Percentiles rank a stretch among this genome's conserved stretches.
phyloP scores from a whole-genome alignment of 768 basidiomycete species.

The Boletales sp. region DNA sequence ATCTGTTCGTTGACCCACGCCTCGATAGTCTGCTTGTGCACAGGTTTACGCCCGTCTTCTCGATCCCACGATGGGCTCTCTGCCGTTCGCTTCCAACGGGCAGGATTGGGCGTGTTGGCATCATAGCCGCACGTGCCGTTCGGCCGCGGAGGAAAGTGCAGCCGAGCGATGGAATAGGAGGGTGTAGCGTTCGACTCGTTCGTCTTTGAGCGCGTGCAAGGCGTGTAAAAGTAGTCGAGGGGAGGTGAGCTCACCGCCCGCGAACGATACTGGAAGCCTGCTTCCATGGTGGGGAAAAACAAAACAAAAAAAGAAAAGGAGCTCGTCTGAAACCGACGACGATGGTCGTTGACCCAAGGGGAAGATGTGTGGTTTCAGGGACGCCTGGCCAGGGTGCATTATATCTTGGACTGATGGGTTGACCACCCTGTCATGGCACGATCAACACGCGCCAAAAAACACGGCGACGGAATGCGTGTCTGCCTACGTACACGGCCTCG shows the following conservation, averaged over 20 bases:
- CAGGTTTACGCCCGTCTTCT: slow-evolving; percentile 44
- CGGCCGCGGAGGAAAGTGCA: slow-evolving; percentile 20
- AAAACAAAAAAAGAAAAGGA: too few relatives aligned
- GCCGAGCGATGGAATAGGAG: slow-evolving; percentile 15
- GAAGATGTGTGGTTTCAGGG: slow-evolving; percentile 14
- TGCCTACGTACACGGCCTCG: slow-evolving; percentile 28
- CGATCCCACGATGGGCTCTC: slow-evolving; percentile 40
- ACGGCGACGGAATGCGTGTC: slow-evolving; percentile 21
- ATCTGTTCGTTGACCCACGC: slow-evolving; percentile 63
- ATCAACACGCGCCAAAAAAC: slow-evolving; percentile 26
- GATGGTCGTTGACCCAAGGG: too few relatives aligned
- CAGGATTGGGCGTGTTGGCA: slow-evolving; percentile 7
- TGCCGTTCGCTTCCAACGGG: slow-evolving; percentile 28
- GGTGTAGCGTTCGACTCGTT: slow-evolving; percentile 12
- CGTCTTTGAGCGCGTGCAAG: slow-evolving; percentile 21
- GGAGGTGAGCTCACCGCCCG: slow-evolving; percentile 20
- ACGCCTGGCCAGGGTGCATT: slow-evolving; percentile 16
- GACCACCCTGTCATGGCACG: slow-evolving; percentile 29
- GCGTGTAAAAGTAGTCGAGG: slow-evolving; percentile 13
- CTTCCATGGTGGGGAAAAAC: slow-evolving; percentile 23
- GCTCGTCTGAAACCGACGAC: too few relatives aligned
- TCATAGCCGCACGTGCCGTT: slow-evolving; percentile 15
- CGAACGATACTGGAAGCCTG: slow-evolving; percentile 26
- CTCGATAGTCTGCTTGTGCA: slow-evolving; percentile 50
- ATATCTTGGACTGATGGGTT: slow-evolving; percentile 29